Conservation (phyloP, 1,284 basidiomycete genomes). For the Naganishia sp. region DNA sequence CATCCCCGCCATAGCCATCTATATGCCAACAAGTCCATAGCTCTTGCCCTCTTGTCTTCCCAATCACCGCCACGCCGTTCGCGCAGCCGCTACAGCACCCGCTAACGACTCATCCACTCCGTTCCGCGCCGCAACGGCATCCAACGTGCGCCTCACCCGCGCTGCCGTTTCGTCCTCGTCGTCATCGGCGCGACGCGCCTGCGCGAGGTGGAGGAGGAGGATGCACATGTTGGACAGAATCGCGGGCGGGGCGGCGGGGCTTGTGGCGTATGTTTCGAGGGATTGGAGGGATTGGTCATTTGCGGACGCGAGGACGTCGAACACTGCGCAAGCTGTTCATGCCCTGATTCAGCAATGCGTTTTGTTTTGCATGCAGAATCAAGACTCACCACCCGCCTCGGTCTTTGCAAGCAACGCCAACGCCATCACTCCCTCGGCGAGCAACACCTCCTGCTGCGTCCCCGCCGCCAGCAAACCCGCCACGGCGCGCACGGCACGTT, state of each 20-base stretch:
- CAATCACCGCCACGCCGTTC: not conserved
- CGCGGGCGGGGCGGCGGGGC: not conserved
- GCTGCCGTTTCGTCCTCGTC: not conserved
- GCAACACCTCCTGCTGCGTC: constrained; percentile 3
- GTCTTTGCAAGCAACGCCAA: constrained; percentile 17
- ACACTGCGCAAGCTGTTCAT: not conserved
- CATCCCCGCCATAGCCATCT: too few species aligned
- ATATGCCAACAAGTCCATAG: too few species aligned
- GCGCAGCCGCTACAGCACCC: not conserved
- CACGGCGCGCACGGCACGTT: not conserved
- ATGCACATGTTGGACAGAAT: constrained; percentile 21
- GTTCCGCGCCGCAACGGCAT: not conserved
- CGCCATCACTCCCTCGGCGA: constrained; percentile 17
- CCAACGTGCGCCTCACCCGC: not conserved
- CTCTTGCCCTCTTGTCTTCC: too few species aligned
- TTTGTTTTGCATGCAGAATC: not conserved
- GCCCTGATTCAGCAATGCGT: not conserved
- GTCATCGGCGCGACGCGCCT: not conserved
- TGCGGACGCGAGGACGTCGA: not conserved
- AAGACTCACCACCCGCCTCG: not conserved
- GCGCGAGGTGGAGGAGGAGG: constrained; percentile 4
- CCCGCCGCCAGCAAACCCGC: constrained; percentile 4
- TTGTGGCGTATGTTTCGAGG: not conserved
- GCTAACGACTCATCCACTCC: not conserved
- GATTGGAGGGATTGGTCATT: not conserved